These are phyloP conservation scores for Termitomyces sp. DNA, from an alignment of 768 basidiomycete species.

Conservation along the genomic window DNA sequence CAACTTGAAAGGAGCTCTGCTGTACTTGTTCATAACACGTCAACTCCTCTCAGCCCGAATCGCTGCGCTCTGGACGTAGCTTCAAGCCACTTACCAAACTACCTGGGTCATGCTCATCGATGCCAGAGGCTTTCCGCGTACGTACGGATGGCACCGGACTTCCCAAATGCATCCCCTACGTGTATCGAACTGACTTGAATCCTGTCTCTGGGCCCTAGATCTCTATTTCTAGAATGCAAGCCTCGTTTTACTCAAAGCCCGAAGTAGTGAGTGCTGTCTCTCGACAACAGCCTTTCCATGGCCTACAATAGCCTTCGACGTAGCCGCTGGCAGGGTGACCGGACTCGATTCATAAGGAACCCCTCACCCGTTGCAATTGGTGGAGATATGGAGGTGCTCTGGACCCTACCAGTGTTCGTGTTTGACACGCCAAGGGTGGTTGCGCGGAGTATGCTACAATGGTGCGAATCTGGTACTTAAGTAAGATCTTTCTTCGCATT, in stretches of 20 bases:
- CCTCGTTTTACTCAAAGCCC: neutral
- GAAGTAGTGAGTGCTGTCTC: neutral
- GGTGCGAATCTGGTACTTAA: neutral
- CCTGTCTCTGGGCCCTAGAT: neutral
- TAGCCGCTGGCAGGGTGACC: neutral
- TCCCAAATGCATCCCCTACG: neutral
- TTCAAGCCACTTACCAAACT: conserved; percentile 1
- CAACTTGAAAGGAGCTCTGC: neutral
- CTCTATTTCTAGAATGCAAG: neutral
- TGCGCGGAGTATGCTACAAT: neutral
- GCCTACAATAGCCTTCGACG: neutral
- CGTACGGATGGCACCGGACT: neutral
- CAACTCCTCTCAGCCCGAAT: neutral
- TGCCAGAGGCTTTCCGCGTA: neutral
- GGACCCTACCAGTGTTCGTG: neutral
- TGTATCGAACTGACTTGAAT: neutral
- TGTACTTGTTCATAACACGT: neutral
- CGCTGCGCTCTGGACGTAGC: neutral
- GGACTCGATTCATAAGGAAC: neutral
- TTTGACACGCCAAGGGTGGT: neutral
- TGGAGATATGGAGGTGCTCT: neutral
- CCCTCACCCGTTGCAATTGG: neutral
- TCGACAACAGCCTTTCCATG: neutral
- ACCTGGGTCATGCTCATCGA: neutral
- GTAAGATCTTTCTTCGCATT: conserved; percentile 1